phyloP scores from a whole-genome alignment of 805 yeast species.

The Kockiozyma suomiensis region DNA sequence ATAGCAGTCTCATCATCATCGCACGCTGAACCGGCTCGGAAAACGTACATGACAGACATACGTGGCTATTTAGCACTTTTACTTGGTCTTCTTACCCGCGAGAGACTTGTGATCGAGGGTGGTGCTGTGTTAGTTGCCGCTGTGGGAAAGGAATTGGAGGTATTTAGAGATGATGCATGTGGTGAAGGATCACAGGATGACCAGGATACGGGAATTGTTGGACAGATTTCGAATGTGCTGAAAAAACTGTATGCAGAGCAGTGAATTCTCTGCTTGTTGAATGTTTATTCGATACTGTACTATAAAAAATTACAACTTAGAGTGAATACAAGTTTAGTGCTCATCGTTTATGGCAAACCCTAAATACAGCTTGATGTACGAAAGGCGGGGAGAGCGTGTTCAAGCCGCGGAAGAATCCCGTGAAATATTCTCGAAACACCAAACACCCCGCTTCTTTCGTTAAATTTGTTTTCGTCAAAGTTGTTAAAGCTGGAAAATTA shows the following conservation, averaged over 20 bases:
- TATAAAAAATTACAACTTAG: too few species aligned
- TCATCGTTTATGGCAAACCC: neutral
- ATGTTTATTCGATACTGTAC: too few species aligned
- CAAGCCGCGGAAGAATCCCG: neutral
- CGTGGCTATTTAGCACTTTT: slow-evolving; percentile 23
- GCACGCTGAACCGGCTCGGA: neutral
- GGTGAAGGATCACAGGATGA: neutral
- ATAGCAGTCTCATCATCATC: neutral
- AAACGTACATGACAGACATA: slow-evolving; percentile 13
- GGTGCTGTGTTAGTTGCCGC: slow-evolving; percentile 2
- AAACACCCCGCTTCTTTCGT: too few species aligned
- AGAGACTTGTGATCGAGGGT: neutral
- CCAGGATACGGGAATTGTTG: slow-evolving; percentile 5
- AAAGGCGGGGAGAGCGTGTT: neutral
- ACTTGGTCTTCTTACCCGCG: neutral
- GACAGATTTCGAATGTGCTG: slow-evolving; percentile 11
- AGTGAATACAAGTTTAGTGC: neutral
- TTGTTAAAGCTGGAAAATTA: too few species aligned
- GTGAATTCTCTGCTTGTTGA: too few species aligned
- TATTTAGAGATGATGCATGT: neutral
- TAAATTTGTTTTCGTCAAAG: too few species aligned
- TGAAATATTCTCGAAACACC: too few species aligned
- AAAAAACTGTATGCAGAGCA: neutral
- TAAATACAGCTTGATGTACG: neutral
- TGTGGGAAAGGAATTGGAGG: slow-evolving; percentile 12